Evolutionary conservation across 129 eudicot species (phyloP).

Genomic region (Pulicaria dysenterica): DNA sequence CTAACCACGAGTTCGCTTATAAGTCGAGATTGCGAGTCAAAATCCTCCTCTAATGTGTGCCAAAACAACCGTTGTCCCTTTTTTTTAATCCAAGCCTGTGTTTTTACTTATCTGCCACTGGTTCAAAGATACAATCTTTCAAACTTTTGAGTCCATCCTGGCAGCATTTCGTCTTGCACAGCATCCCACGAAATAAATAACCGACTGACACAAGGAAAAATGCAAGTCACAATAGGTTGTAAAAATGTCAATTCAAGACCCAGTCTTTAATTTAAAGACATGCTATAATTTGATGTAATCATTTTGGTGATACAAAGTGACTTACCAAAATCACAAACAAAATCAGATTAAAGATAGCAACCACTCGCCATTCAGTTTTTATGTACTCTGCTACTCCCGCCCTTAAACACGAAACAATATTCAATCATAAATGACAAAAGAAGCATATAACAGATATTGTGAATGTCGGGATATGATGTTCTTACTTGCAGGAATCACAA

Average conservation of each 20-base stretch:
- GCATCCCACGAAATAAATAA: conserved; percentile 86
- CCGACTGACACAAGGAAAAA: conserved; percentile 46
- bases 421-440: conserved; percentile 3
- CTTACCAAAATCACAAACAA: conserved; percentile 84
- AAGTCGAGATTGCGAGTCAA: background rate
- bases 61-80: background rate
- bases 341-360: conserved; percentile 76
- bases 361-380: conserved; percentile 94
- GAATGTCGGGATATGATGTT: conserved; percentile 11
- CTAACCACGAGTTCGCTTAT: background rate
- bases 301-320: background rate
- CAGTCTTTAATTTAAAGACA: background rate
- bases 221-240: conserved; percentile 10
- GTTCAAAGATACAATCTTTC: conserved; percentile 31
- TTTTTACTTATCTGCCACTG: conserved; percentile 12
- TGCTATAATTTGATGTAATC: conserved; percentile 8
- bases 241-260: conserved; percentile 9
- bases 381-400: conserved; percentile 97
- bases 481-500: conserved; percentile 97
- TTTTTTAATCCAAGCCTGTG: background rate
- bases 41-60: conserved; percentile 7
- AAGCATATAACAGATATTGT: background rate
- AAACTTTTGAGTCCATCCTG: conserved; percentile 55
- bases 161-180: conserved; percentile 89
- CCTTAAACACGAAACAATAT: conserved; percentile 41